These are phyloP conservation scores for Chlorella ohadii DNA, from an alignment of 139 green algal species.

Conservation along the genomic window DNA sequence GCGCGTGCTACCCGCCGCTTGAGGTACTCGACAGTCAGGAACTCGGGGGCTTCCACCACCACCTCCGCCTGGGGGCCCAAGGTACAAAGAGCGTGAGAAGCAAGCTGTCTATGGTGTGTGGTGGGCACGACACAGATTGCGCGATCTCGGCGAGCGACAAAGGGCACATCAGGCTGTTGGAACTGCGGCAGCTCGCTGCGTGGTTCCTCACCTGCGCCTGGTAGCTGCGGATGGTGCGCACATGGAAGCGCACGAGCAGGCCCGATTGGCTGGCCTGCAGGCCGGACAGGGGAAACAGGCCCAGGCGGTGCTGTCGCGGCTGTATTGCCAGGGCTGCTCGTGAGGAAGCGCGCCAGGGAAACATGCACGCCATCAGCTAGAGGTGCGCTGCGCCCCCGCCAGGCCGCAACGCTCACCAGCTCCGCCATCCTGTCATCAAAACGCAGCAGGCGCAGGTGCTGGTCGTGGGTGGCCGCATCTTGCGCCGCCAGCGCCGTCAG, in stretches of 20 bases:
- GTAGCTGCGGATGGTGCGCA: neutral
- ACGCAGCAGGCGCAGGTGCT: slow-evolving; percentile 33
- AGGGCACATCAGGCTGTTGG: too few relatives aligned
- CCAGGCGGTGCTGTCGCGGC: too few relatives aligned
- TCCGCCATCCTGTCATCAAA: slow-evolving; percentile 42
- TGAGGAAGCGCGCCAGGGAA: too few relatives aligned
- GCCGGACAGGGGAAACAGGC: too few relatives aligned
- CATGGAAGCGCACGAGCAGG: slow-evolving; percentile 34
- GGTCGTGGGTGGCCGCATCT: slow-evolving; percentile 16
- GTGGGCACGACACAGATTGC: too few relatives aligned
- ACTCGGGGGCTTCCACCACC: neutral
- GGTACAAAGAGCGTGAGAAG: neutral
- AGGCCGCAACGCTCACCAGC: too few relatives aligned
- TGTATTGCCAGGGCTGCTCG: too few relatives aligned
- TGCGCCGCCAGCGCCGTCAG: neutral
- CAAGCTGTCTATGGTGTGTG: too few relatives aligned
- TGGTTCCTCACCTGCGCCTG: slow-evolving; percentile 27
- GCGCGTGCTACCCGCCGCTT: slow-evolving; percentile 41
- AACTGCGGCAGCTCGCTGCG: too few relatives aligned
- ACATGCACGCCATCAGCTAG: too few relatives aligned
- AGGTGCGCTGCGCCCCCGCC: too few relatives aligned
- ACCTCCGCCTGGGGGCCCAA: neutral
- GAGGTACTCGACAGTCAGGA: slow-evolving; percentile 42
- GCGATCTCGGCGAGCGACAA: too few relatives aligned
- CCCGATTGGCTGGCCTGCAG: neutral